A percentile compares a stretch with the other conserved stretches of the same genome.
phyloP scores from a whole-genome alignment of 202 grass and related monocot species.

The Bolboschoenoplectus hybrid region DNA sequence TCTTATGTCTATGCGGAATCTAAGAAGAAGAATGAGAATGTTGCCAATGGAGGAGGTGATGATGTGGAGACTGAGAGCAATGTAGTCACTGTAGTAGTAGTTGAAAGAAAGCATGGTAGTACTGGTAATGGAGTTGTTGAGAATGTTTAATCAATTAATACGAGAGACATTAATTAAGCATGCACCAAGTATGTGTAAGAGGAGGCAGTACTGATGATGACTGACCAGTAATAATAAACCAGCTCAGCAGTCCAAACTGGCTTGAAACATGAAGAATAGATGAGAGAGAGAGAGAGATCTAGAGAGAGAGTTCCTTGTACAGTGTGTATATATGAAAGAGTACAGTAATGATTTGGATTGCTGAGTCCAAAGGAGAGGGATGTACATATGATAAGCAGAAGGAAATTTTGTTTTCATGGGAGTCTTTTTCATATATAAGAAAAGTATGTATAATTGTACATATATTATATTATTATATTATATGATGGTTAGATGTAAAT shows the following conservation, averaged over 20 bases:
- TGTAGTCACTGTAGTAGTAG: neutral
- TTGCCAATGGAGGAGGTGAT: neutral
- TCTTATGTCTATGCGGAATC: constrained; percentile 60
- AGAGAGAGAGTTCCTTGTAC: neutral
- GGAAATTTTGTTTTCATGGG: neutral
- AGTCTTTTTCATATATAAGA: neutral
- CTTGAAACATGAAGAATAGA: neutral
- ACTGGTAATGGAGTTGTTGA: neutral
- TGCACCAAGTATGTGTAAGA: neutral
- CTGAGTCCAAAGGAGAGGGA: neutral
- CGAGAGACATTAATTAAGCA: neutral
- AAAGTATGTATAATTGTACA: neutral
- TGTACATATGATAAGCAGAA: neutral
- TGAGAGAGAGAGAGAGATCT: neutral
- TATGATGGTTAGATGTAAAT: constrained; percentile 29
- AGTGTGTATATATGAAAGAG: neutral
- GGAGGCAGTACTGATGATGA: neutral
- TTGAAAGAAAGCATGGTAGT: constrained; percentile 22
- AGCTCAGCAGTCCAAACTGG: neutral
- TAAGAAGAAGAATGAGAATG: constrained; percentile 39
- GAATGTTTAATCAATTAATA: constrained; percentile 17
- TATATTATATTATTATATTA: neutral
- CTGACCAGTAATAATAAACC: neutral
- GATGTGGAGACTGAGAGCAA: neutral
- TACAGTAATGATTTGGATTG: neutral